Evolutionary conservation across 768 basidiomycete species (phyloP), one percentile per base, ranked within the genome.

Genomic region (Russula compacta): DNA sequence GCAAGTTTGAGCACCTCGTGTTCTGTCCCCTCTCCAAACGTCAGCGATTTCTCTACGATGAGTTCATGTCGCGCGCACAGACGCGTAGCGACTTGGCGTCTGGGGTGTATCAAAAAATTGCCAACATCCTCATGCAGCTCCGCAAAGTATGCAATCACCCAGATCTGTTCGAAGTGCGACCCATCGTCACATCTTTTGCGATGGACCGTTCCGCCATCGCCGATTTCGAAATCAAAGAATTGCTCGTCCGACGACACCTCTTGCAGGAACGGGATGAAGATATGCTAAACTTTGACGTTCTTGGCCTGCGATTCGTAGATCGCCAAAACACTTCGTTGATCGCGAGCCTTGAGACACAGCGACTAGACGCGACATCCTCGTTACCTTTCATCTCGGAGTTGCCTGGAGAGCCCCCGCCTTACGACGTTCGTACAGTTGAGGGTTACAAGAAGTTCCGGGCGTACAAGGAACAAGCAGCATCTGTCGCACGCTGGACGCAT

Each of bases 121-220:
- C 89, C 67, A 99, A 99, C 70, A 85, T 95, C 59, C 81, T 98
- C 61, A 99, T 98, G 97, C 97, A 99, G 71, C 80, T 98, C 4
- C 87, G 97, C 58, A 98, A 98, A 76, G 92, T 95, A 46, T 92
- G 92, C 77, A 94, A 91, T 58, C 93, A 98, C 72, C 95, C 95
- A 0, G 88, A 94, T 72, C 77, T 94, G 10, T 95, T 95, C 70
- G 90, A 95, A 72, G 84, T 90, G 53, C 86, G 93, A 67, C 90
- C 93, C 1, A 84, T 86, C 61, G 84, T 83, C 57, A 90, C 82
- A 55, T 92, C 81, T 29, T 91, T 87, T 71, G 83, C 80, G 5
- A 87, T 83, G 84, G 76, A 76, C 60, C 87, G 81, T 66, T 93
- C 86, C 59, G 91, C 80, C 57, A 79, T 83, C 63, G 91, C 83